Evolutionary conservation across 140 eudicot species (phyloP).

Genomic region (Oenanthe javanica): DNA sequence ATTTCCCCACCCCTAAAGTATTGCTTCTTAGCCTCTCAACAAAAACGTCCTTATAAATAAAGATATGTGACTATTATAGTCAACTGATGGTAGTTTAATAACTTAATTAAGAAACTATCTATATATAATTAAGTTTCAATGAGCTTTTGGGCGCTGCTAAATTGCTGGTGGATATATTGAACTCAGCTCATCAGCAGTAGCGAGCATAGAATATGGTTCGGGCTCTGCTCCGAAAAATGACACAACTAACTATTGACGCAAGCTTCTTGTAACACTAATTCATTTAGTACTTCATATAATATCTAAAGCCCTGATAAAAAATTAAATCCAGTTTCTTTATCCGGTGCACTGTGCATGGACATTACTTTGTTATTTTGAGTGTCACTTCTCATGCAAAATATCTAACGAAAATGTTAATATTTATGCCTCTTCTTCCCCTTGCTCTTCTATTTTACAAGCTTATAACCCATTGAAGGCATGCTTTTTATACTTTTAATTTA

Average conservation of each 20-base stretch:
- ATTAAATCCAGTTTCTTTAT: neutral
- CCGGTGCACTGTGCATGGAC: neutral
- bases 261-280: neutral
- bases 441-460: too few relatives aligned
- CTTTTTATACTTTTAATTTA: neutral
- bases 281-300: neutral
- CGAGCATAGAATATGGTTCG: neutral
- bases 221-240: neutral
- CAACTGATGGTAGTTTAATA: too few relatives aligned
- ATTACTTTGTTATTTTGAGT: neutral
- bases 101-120: too few relatives aligned
- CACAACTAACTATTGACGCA: neutral
- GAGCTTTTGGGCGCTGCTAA: too few relatives aligned
- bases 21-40: too few relatives aligned
- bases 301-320: neutral
- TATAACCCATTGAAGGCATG: too few relatives aligned
- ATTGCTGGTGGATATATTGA: too few relatives aligned
- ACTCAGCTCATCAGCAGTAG: neutral
- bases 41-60: too few relatives aligned
- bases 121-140: too few relatives aligned
- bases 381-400: neutral
- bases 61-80: too few relatives aligned
- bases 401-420: neutral
- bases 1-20: neutral
- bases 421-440: neutral